These are phyloP conservation scores for Emericellopsis cladophorae DNA, from an alignment of 2,329 filamentous ascomycete genomes.

Conservation along the genomic window DNA sequence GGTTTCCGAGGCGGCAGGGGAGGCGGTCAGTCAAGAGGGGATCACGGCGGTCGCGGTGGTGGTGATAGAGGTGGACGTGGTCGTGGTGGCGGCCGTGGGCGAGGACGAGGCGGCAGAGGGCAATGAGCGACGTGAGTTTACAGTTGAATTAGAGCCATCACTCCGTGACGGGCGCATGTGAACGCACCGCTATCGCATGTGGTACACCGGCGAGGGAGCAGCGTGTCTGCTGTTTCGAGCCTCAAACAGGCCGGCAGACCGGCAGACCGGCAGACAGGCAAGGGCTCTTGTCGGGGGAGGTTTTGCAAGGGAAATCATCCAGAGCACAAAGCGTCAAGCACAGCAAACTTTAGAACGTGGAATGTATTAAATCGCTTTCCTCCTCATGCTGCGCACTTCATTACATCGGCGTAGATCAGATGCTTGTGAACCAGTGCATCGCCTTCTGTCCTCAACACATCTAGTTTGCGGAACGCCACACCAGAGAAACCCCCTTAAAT, in stretches of 20 bases:
- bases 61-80: slow-evolving; percentile 36
- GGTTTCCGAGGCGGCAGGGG: slow-evolving; percentile 54
- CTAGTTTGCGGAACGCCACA: neutral
- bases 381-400: neutral
- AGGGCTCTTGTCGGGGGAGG: too few species aligned
- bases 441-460: neutral
- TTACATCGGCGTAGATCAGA: neutral
- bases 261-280: too few species aligned
- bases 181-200: neutral
- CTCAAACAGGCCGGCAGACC: too few species aligned
- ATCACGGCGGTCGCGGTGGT: slow-evolving; percentile 43
- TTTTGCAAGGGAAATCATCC: too few species aligned
- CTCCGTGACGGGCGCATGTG: neutral
- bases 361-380: neutral
- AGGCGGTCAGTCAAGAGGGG: slow-evolving; percentile 45
- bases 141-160: neutral
- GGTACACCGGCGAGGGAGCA: neutral
- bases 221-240: too few species aligned
- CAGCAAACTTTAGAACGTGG: neutral
- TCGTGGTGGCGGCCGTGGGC: slow-evolving; percentile 17
- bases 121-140: neutral
- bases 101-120: slow-evolving; percentile 19
- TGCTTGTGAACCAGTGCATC: neutral
- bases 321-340: neutral
- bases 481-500: neutral